phyloP scores from a whole-genome alignment of 129 eudicot species.

The Saussurea involucrata region DNA sequence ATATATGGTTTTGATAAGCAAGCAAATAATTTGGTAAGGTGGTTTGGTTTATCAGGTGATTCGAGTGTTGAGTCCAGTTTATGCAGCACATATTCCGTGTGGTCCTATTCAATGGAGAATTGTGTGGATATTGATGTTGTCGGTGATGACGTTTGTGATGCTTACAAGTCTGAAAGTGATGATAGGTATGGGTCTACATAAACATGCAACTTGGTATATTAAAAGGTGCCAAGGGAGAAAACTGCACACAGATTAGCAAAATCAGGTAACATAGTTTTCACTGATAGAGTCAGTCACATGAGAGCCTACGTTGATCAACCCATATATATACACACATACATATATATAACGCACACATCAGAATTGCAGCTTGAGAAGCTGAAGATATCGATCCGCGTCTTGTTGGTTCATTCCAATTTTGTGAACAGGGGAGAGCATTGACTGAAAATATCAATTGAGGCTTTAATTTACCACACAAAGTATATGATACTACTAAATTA shows the following conservation, averaged over 20 bases:
- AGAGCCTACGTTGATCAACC: neutral
- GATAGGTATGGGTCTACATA: conserved; percentile 81
- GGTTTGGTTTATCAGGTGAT: conserved; percentile 53
- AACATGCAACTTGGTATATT: conserved; percentile 87
- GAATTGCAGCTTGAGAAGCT: neutral
- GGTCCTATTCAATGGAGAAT: conserved; percentile 71
- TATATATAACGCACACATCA: neutral
- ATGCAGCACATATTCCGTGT: conserved; percentile 75
- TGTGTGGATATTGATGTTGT: conserved; percentile 58
- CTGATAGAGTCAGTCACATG: conserved; percentile 3
- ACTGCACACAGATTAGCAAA: conserved; percentile 60
- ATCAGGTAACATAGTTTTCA: conserved; percentile 4
- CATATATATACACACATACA: neutral
- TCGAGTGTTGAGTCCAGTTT: conserved; percentile 77
- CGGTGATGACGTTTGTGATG: conserved; percentile 68
- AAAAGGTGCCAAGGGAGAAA: conserved; percentile 77
- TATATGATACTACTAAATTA: conserved; percentile 13
- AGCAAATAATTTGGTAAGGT: neutral
- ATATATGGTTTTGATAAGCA: neutral
- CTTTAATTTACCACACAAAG: conserved; percentile 6
- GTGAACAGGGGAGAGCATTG: neutral
- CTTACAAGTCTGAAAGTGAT: conserved; percentile 73
- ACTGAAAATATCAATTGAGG: conserved; percentile 7
- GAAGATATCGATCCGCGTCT: neutral
- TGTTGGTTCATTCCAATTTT: neutral